Conservation (phyloP, 805 yeast species). For the Yarrowia divulgata region DNA sequence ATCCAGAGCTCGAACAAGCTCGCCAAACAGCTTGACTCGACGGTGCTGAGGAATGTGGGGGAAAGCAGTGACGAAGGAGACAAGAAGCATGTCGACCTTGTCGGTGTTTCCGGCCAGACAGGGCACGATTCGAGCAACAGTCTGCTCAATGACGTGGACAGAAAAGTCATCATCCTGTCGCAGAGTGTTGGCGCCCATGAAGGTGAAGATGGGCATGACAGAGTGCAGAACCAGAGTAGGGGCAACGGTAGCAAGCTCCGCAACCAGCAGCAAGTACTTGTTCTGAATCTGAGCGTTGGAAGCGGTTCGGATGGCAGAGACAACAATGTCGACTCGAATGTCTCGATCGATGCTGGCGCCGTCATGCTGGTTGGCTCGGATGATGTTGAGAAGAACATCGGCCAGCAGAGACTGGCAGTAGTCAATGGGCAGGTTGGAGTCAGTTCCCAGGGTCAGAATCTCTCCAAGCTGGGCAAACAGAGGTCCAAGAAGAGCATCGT, state of each 20-base stretch:
- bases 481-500: conserved; percentile 47
- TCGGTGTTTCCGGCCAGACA: conserved; percentile 65
- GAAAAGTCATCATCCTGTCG: conserved; percentile 97
- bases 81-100: conserved; percentile 75
- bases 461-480: conserved; percentile 54
- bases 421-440: conserved; percentile 88
- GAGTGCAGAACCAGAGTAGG: conserved; percentile 94
- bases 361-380: conserved; percentile 57
- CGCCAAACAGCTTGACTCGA: conserved; percentile 81
- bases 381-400: conserved; percentile 75
- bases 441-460: conserved; percentile 71
- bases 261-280: conserved; percentile 79
- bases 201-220: conserved; percentile 99
- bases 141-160: conserved; percentile 88
- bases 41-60: conserved; percentile 96
- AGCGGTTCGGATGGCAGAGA: conserved; percentile 87
- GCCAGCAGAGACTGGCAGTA: conserved; percentile 93
- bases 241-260: conserved; percentile 84
- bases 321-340: conserved; percentile 87
- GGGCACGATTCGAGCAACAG: conserved; percentile 88
- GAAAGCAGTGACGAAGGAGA: conserved; percentile 93
- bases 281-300: conserved; percentile 95
- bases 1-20: conserved; percentile 81
- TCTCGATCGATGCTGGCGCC: conserved; percentile 51
- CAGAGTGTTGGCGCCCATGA: conserved; percentile 97